Conservation (phyloP, 139 green algal species). For the Coccomyxa sp. region DNA sequence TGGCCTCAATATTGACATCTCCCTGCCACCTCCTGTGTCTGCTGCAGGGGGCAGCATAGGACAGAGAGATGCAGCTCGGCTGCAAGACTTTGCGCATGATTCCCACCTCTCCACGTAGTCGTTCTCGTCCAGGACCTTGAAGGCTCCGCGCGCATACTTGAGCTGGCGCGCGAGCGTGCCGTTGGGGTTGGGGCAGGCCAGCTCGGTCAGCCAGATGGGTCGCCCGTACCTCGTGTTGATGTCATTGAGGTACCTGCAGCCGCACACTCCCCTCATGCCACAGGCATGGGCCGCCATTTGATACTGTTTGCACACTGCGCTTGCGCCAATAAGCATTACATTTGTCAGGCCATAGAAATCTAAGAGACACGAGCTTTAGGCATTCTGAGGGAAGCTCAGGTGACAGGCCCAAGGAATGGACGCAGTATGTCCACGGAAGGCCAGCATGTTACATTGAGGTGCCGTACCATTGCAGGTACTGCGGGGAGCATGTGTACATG, state of each 20-base stretch:
- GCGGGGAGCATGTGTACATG: constrained; percentile 13
- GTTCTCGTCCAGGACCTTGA: background rate
- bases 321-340: no score
- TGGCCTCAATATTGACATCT: background rate
- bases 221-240: background rate
- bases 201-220: background rate
- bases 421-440: no score
- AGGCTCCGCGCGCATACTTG: background rate
- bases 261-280: background rate
- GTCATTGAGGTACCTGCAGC: constrained; percentile 2
- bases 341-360: no score
- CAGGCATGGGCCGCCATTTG: no score
- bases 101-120: background rate
- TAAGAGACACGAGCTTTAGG: no score
- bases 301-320: no score
- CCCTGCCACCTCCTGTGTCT: background rate
- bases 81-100: background rate
- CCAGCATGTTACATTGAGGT: background rate
- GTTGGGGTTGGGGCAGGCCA: background rate
- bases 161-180: background rate
- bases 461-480: background rate
- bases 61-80: background rate
- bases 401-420: no score
- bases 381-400: no score
- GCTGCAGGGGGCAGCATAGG: background rate